Evolutionary conservation across 768 basidiomycete species (phyloP), one percentile per base, ranked within the genome.

Genomic region (Kwoniella pini): DNA sequence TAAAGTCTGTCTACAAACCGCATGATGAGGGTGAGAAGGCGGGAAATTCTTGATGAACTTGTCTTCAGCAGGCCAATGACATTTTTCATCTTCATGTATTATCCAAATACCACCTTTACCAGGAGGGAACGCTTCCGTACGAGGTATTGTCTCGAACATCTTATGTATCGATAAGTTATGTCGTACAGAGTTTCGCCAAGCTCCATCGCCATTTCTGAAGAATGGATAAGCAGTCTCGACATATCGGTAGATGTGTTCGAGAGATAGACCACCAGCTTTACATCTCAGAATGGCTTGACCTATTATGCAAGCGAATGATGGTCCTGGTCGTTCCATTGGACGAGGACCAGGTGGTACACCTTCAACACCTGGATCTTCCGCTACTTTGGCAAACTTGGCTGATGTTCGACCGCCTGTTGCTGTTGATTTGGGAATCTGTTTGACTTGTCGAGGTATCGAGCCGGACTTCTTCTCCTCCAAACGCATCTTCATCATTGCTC

Each of bases 161-260:
- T 88, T 85, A 43, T 94, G 95, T 2, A 93, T 91, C 65, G 90
- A 92, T 24, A 98, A 83, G 48, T 94, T 93, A 79, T 98, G 94
- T n/a, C 95, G 85, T 61, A 98, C 91, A 56, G 91, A 94, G 79
- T 96, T 96, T 86, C 94, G 93, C 95, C 95, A 98, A 5, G 92
- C 95, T 3, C 88, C 85, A 70, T 97, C 93, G 21, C 88, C 88
- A 59, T 89, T 88, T 79, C 91, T 91, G 81, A 91, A 99, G 74
- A 87, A 87, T 6, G 96, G 94, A 79, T 92, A 94, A 9, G 90
- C 90, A 40, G 88, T 89, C 45, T 90, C 91, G 71, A 99, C 94
- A 84, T 86, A 99, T 74, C 90, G 88, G 73, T 98, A 98, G 65
- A 99, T 96, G 76, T 98, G 92, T 76, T 94, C 90, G 24, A 98